phyloP scores from a whole-genome alignment of 2,329 filamentous ascomycete species.

The Epicoccum nigrum region DNA sequence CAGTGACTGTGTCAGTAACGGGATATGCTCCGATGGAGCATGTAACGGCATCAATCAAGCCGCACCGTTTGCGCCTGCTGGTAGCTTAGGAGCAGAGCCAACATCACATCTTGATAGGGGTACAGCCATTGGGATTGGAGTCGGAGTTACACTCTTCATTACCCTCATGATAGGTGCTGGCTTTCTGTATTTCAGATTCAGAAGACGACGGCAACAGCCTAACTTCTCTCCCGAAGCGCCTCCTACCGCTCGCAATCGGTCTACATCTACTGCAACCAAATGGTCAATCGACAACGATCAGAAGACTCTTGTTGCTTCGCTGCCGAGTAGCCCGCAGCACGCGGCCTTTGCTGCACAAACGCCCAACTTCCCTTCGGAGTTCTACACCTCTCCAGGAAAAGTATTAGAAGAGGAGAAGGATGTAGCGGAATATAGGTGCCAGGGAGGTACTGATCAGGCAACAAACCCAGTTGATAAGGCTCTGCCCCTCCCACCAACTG shows the following conservation, averaged over 20 bases:
- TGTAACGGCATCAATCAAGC: conserved; percentile 27
- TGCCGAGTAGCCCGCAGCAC: conserved; percentile 33
- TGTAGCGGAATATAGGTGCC: conserved; percentile 1
- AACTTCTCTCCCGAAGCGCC: conserved; percentile 24
- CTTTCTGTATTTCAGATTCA: conserved; percentile 31
- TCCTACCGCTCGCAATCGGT: conserved; percentile 14
- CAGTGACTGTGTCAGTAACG: conserved; percentile 35
- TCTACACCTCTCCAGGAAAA: conserved; percentile 21
- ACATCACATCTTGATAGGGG: conserved; percentile 28
- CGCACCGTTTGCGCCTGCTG: conserved; percentile 26
- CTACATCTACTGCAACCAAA: conserved; percentile 27
- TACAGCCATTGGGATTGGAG: conserved; percentile 35
- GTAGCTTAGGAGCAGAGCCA: conserved; percentile 20
- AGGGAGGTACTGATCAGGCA: background rate
- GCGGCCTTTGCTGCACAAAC: conserved; percentile 19
- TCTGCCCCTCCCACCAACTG: conserved; percentile 24
- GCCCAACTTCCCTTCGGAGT: conserved; percentile 13
- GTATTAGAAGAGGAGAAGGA: conserved; percentile 7
- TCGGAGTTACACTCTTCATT: conserved; percentile 31
- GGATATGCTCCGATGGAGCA: conserved; percentile 28
- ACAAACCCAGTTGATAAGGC: conserved; percentile 8
- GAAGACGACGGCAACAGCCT: conserved; percentile 21
- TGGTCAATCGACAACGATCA: conserved; percentile 27
- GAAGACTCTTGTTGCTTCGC: conserved; percentile 33
- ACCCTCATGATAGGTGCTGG: conserved; percentile 27